Base-by-base conservation (phyloP, 495 filamentous ascomycete species). In the Penicillium antarcticum region DNA sequence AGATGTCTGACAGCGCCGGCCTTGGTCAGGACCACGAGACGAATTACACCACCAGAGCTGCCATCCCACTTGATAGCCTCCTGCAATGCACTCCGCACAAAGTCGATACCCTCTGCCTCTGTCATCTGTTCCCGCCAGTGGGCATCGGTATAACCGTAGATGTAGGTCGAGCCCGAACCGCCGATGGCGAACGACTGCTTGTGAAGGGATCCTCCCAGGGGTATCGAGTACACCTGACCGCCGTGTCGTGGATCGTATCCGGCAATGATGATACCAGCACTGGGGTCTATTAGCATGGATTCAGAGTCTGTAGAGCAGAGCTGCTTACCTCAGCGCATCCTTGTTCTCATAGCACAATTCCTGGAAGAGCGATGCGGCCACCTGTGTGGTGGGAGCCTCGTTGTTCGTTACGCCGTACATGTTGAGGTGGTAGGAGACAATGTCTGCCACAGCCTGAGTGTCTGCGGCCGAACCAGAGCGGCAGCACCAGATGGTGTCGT, bases 1-100 rank as follows among this genome's bases (percentile, higher is more conserved):
- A 96, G 70, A 70, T 95, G 91, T 68, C 91, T 82, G 68, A 88
- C 80, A 4, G 91, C 91, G n/a, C 91, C 91, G 67, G 87, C 75
- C 35, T 82, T 80, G 47, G 94, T 98, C 75, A 98, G 71, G 44
- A 98, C 94, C 45, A 97, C 95, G 87, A 98, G 84, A 54, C 94
- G 84, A 65, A 98, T 98, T 40, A 98, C 94, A 68, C 95, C 94
- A 46, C 94, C 94, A 10, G 95, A 97, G 76, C 92, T 96, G 37
- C 94, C 92, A 68, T 98, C 94, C 94, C 94, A 97, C 73, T 95
- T 96, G 78, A 98, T 95, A 12, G 94, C 94, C 75, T 98, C 92
- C 61, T 82, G 78, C 67, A 98, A 72, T 10, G 94, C 82, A 35
- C 83, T 86, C 68, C 95, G 96, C 59, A 98, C 95, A 57, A 97